Evolutionary conservation across 1,284 basidiomycete species (phyloP).

Genomic region (Ustilago bromivora): DNA sequence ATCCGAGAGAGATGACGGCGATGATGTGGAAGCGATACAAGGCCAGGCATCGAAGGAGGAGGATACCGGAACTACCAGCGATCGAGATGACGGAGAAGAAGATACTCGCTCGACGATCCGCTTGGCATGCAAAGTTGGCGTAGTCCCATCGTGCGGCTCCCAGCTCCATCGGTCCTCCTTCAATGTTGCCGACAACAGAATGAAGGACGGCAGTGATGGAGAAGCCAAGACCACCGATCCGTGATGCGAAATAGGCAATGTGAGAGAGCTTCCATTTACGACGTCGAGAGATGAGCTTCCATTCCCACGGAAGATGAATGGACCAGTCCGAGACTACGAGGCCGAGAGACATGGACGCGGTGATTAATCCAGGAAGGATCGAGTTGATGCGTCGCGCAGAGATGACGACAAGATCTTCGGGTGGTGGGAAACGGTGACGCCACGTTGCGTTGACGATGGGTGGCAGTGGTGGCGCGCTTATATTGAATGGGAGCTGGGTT

Average conservation of each 20-base stretch:
- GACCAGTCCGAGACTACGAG: slow-evolving; percentile 53
- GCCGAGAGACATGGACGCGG: slow-evolving; percentile 45
- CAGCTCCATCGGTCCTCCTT: slow-evolving; percentile 29
- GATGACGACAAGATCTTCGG: slow-evolving; percentile 43
- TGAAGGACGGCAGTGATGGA: slow-evolving; percentile 40
- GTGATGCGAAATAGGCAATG: slow-evolving; percentile 52
- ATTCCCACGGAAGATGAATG: slow-evolving; percentile 50
- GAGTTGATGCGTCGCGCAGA: slow-evolving; percentile 46
- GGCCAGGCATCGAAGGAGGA: slow-evolving; percentile 45
- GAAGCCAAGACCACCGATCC: slow-evolving; percentile 43
- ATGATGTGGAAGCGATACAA: slow-evolving; percentile 45
- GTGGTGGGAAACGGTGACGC: slow-evolving; percentile 1
- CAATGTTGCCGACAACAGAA: slow-evolving; percentile 38
- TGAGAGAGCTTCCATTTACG: slow-evolving; percentile 54
- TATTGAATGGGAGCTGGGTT: slow-evolving; percentile 21
- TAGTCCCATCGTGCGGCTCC: slow-evolving; percentile 43
- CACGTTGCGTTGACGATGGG: slow-evolving; percentile 24
- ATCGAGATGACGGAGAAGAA: slow-evolving; percentile 47
- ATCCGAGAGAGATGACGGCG: slow-evolving; percentile 35
- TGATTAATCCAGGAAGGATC: slow-evolving; percentile 38
- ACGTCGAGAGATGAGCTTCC: slow-evolving; percentile 39
- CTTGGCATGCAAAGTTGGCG: slow-evolving; percentile 45
- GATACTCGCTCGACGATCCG: slow-evolving; percentile 37
- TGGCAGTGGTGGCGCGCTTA: slow-evolving; percentile 13
- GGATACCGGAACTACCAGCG: slow-evolving; percentile 49